Conservation (phyloP, 352 stramenopile genomes). For the Globisporangium paddicum region DNA sequence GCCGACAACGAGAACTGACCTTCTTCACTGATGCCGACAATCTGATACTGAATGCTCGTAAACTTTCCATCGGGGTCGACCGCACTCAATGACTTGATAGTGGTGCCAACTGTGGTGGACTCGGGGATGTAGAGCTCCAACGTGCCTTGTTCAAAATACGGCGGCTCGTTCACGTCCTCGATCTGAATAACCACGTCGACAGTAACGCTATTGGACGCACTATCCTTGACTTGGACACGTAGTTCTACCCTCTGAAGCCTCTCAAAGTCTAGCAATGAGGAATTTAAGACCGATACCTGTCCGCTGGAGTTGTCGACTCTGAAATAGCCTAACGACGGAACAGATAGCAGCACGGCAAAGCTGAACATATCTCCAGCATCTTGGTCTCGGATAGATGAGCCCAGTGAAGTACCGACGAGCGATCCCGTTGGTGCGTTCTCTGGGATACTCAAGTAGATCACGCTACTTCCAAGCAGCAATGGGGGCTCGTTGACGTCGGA, state of each 20-base stretch:
- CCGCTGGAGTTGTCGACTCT: neutral
- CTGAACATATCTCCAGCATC: slow-evolving; percentile 1
- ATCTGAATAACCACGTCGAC: slow-evolving; percentile 17
- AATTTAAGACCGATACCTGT: neutral
- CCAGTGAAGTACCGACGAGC: neutral
- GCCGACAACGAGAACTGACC: neutral
- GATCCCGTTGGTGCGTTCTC: slow-evolving; percentile 3
- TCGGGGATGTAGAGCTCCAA: slow-evolving; percentile 12
- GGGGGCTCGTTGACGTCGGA: slow-evolving; percentile 29
- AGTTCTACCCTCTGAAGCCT: neutral
- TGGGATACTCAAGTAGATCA: neutral
- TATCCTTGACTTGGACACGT: neutral
- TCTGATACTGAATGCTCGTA: slow-evolving; percentile 1
- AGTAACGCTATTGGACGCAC: neutral
- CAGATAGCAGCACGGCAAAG: neutral
- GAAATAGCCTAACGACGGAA: neutral
- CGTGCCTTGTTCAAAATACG: slow-evolving; percentile 15
- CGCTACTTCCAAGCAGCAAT: slow-evolving; percentile 1
- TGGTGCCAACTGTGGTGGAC: neutral
- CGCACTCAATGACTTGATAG: neutral
- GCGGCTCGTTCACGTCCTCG: slow-evolving; percentile 31
- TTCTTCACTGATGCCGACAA: neutral
- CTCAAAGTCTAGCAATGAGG: slow-evolving; percentile 8
- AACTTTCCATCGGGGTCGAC: slow-evolving; percentile 4
- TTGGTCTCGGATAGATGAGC: neutral